These are phyloP conservation scores for Crataegus laevigata DNA, from an alignment of 306 rosid genomes.

Conservation along the genomic window DNA sequence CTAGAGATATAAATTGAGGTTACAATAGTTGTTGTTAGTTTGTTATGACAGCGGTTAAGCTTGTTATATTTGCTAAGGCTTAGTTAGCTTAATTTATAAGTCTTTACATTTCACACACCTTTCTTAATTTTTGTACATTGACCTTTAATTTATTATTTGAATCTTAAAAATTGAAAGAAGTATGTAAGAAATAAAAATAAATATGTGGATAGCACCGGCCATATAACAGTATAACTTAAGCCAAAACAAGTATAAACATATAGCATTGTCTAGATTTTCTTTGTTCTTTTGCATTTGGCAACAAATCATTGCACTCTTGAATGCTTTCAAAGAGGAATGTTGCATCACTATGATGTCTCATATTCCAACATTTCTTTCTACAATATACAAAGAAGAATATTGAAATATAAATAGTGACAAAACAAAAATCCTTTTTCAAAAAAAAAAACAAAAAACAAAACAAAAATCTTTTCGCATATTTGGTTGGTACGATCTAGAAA, in stretches of 20 bases:
- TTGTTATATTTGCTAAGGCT: no score
- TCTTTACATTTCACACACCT: no score
- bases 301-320: background rate
- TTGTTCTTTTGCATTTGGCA: background rate
- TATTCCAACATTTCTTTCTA: background rate
- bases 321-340: background rate
- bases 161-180: no score
- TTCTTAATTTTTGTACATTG: no score
- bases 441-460: no score
- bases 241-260: background rate
- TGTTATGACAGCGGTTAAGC: no score
- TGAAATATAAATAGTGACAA: background rate
- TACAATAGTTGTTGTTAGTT: no score
- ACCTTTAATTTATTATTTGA: no score
- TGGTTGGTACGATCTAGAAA: background rate
- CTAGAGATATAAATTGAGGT: no score
- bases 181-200: no score
- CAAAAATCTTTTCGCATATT: background rate
- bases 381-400: background rate
- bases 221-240: background rate
- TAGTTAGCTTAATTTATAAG: no score
- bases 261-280: background rate
- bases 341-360: background rate
- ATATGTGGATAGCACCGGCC: no score
- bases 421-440: background rate